phyloP scores from a whole-genome alignment of 2,329 filamentous ascomycete species.

The Aspergillus texensis region DNA sequence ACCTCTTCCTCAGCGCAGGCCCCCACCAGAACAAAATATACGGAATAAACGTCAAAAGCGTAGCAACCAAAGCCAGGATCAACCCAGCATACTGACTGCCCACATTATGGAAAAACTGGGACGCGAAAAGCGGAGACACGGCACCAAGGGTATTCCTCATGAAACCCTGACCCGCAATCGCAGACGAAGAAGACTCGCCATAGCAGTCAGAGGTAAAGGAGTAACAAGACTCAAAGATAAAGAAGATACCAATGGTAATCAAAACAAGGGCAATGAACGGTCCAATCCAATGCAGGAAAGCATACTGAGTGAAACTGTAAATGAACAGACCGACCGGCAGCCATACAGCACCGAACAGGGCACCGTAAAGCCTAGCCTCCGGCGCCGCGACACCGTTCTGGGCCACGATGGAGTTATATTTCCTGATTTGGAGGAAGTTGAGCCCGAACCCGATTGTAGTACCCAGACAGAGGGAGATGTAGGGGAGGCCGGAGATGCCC shows the following conservation, averaged over 20 bases:
- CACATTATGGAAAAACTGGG: slow-evolving; percentile 57
- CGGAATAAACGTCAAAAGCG: slow-evolving; percentile 35
- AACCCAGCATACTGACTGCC: slow-evolving; percentile 57
- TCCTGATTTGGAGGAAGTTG: slow-evolving; percentile 55
- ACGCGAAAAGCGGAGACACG: slow-evolving; percentile 55
- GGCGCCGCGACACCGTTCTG: slow-evolving; percentile 39
- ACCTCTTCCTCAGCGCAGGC: slow-evolving; percentile 32
- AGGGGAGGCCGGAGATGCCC: slow-evolving; percentile 53
- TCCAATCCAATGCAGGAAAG: slow-evolving; percentile 52
- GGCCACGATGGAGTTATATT: slow-evolving; percentile 49
- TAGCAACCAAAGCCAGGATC: slow-evolving; percentile 51
- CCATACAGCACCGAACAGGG: slow-evolving; percentile 51
- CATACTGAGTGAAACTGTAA: slow-evolving; percentile 59
- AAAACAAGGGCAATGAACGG: slow-evolving; percentile 53
- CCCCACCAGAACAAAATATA: slow-evolving; percentile 35
- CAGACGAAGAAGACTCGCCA: slow-evolving; percentile 43
- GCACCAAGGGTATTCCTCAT: slow-evolving; percentile 58
- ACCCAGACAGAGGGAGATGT: slow-evolving; percentile 55
- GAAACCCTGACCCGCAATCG: slow-evolving; percentile 55
- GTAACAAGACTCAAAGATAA: slow-evolving; percentile 48
- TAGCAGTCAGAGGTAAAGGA: slow-evolving; percentile 58
- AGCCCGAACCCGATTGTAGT: slow-evolving; percentile 53
- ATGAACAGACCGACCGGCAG: slow-evolving; percentile 55
- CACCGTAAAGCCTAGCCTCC: slow-evolving; percentile 53
- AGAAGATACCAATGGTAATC: slow-evolving; percentile 58